Percentiles rank a stretch among this genome's conserved stretches.
These are phyloP conservation scores for Simplicillium sp. DNA, from an alignment of 2,329 filamentous ascomycete genomes.

Conservation along the genomic window DNA sequence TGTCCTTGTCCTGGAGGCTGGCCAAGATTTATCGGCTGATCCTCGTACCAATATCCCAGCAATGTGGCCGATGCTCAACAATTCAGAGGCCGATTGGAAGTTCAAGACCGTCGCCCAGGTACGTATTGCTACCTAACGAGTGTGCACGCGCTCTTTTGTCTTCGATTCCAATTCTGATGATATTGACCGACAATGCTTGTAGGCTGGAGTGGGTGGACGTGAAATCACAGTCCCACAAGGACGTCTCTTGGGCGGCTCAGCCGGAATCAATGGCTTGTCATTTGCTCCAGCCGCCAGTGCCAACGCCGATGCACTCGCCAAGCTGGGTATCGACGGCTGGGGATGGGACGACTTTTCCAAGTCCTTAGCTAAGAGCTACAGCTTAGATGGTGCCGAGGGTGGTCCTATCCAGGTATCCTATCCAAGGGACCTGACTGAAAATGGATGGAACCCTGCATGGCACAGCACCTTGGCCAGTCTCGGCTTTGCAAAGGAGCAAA, in stretches of 20 bases:
- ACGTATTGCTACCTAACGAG: background rate
- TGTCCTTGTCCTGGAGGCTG: slow-evolving; percentile 15
- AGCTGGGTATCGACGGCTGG: slow-evolving; percentile 10
- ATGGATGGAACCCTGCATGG: slow-evolving; percentile 8
- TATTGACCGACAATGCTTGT: slow-evolving; percentile 9
- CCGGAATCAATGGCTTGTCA: slow-evolving; percentile 14
- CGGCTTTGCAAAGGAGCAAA: no score
- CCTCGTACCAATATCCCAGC: slow-evolving; percentile 12
- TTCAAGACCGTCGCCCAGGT: background rate
- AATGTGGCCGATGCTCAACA: slow-evolving; percentile 12
- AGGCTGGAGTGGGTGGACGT: slow-evolving; percentile 12
- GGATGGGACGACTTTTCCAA: slow-evolving; percentile 9
- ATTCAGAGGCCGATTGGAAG: slow-evolving; percentile 4
- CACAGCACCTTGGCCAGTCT: no score
- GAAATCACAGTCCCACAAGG: slow-evolving; percentile 13
- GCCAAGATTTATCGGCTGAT: slow-evolving; percentile 12
- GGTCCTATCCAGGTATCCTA: slow-evolving; percentile 6
- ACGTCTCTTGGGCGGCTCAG: slow-evolving; percentile 12
- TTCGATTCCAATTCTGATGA: slow-evolving; percentile 10
- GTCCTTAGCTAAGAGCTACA: no score
- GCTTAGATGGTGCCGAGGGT: no score
- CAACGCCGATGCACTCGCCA: slow-evolving; percentile 10
- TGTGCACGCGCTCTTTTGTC: background rate
- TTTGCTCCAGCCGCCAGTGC: slow-evolving; percentile 11
- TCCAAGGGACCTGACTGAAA: slow-evolving; percentile 10